These are phyloP conservation scores for Gaeumannomyces sp. DNA, from an alignment of 2,329 filamentous ascomycete species.

Conservation along the genomic window DNA sequence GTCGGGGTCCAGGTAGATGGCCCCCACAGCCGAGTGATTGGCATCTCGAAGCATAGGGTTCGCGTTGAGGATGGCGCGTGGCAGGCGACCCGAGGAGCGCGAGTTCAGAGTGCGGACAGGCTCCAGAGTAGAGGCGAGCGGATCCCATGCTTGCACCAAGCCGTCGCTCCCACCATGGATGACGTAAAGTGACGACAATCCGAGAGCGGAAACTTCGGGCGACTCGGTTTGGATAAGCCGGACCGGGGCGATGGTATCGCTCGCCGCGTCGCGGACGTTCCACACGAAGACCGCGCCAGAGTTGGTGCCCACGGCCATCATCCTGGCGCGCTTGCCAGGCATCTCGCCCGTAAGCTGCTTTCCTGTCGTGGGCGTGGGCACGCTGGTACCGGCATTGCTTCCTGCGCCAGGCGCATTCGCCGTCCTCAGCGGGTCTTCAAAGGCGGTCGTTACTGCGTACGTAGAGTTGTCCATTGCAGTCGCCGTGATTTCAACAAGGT, in stretches of 20 bases:
- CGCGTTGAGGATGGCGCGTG: conserved; percentile 57
- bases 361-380: conserved; percentile 33
- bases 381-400: conserved; percentile 36
- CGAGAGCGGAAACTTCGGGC: conserved; percentile 76
- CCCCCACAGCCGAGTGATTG: conserved; percentile 75
- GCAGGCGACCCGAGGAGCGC: conserved; percentile 72
- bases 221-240: conserved; percentile 85
- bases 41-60: conserved; percentile 58
- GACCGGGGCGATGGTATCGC: conserved; percentile 62
- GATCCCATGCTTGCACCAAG: conserved; percentile 93
- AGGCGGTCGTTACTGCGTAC: conserved; percentile 62
- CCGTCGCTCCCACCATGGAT: conserved; percentile 94
- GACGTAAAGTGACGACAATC: conserved; percentile 76
- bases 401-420: conserved; percentile 39
- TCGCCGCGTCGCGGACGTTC: conserved; percentile 66
- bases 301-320: conserved; percentile 75
- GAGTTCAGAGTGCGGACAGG: conserved; percentile 85
- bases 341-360: conserved; percentile 50
- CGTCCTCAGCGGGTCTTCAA: conserved; percentile 72
- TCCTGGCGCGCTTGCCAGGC: conserved; percentile 76
- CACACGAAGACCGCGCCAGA: conserved; percentile 73
- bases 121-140: conserved; percentile 70
- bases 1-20: conserved; percentile 82
- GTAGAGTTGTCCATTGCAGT: conserved; percentile 68
- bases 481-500: conserved; percentile 58